Base-by-base conservation (phyloP, 2,329 filamentous ascomycete genomes). In the Chaetomium strumarium region DNA sequence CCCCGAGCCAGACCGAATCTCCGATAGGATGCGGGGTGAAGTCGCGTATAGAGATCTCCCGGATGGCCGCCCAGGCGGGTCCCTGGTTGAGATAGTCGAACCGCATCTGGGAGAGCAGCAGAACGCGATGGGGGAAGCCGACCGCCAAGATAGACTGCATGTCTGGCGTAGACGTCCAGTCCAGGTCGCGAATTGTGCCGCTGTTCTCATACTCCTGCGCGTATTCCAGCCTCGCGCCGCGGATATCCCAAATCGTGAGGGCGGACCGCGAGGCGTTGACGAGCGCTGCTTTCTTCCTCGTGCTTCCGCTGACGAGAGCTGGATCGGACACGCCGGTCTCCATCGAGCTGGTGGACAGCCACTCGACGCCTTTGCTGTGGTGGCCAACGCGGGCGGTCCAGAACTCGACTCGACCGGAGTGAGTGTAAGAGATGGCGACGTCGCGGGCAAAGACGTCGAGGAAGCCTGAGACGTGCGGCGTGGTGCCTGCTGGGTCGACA, bases 141-240 rank as follows among this genome's bases (percentile, higher is more conserved):
- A 96, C 88, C 1, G 91, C 89, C 17, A 96, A 75, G 51, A 96
- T 90, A 1, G 88, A 92, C 64, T 96, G 90, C 45, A 83, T 84
- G 66, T 95, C 89, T 0, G 90, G 90, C 0, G 91, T 96, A 3
- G 88, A 92, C 1, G 90, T 92, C 92, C 92, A 96, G 67, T 96
- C 90, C 12, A 96, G 79, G 67, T 96, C 91, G 57, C 86, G 83
- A 38, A 96, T 90, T 6, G 78, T 79, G 61, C 93, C 86, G 55
- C 86, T 79, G 12, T 78, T 76, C 58, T 85, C 79, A 58, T 90
- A 93, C 30, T 82, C 78, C 62, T 92, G 81, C 56, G 88, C 80
- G 63, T 88, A 90, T 67, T 96, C 91, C 6, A 96, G 76, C 57
- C 90, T 85, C 2, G 84, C 84, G 51, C 86, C 88, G 57, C 85